phyloP scores from a whole-genome alignment of 2,329 filamentous ascomycete genomes.

The Colletotrichum sublineola region DNA sequence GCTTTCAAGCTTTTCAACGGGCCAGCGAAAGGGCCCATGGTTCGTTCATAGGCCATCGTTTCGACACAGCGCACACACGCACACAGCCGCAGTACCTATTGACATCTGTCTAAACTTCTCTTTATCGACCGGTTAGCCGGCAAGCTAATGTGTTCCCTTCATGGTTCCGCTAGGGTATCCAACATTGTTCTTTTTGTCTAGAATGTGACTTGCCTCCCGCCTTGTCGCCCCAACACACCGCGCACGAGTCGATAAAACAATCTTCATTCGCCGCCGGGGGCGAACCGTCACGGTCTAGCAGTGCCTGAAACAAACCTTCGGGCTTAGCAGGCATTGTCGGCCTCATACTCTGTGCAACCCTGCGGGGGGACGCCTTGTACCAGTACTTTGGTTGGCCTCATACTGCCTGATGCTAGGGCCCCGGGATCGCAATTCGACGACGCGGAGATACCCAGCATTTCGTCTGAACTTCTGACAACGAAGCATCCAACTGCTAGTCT shows the following conservation, averaged over 20 bases:
- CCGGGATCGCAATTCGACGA: conserved; percentile 15
- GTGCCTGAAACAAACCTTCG: conserved; percentile 41
- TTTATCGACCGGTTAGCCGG: conserved; percentile 25
- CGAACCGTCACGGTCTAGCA: conserved; percentile 24
- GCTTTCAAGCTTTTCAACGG: neutral
- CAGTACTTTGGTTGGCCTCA: too few species aligned
- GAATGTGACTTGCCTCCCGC: conserved; percentile 12
- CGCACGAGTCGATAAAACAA: conserved; percentile 33
- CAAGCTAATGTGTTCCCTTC: conserved; percentile 21
- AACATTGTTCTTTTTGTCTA: neutral
- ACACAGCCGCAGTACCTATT: neutral
- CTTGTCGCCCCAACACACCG: conserved; percentile 36
- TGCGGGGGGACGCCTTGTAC: too few species aligned
- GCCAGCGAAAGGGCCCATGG: neutral
- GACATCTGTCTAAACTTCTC: conserved; percentile 35
- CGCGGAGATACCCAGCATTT: neutral
- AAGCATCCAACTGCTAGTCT: conserved; percentile 1
- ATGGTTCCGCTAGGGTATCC: conserved; percentile 2
- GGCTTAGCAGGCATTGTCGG: conserved; percentile 27
- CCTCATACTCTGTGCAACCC: neutral
- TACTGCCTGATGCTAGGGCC: conserved; percentile 17
- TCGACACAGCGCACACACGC: conserved; percentile 7
- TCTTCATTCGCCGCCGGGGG: conserved; percentile 14
- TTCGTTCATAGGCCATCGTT: neutral
- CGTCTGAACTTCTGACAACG: conserved; percentile 3